Base-by-base conservation (phyloP, 2,329 filamentous ascomycete genomes). In the Fusarium lateritium region DNA sequence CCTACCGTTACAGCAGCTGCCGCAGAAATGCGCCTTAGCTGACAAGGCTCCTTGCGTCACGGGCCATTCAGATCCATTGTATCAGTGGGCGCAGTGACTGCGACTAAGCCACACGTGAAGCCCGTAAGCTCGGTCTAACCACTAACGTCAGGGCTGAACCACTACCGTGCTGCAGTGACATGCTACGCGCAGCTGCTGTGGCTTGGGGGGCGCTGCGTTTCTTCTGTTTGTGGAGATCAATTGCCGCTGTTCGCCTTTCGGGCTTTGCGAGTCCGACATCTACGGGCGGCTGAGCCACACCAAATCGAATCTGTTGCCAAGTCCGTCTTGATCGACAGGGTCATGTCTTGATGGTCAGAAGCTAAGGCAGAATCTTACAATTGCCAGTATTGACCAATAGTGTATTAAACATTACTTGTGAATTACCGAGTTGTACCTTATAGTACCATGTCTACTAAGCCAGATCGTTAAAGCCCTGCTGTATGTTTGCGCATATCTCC, bases 1-100 rank as follows among this genome's bases (percentile, higher is more conserved):
- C 6, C 46, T 38, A 52, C 42, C 38, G 28, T 49, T 34, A n/a
- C 34, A 54, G 47, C 15, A 7, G n/a, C 51, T 38, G 54, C 43
- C 59, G 63, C 52, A 59, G 61, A 42, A 68, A 52, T 62, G 39
- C 59, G 69, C 69, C 69, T 72, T 72, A 69, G 69, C 69, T 72
- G 67, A 59, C 58, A 64, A 62, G 53, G 53, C 69, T 43, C 52
- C 57, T 68, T 47, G 26, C 34, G 54, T 62, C 69, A 56, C 58
- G 49, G 47, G 21, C 55, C 43, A 47, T 52, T 36, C 44, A 46
- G 28, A 31, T 31, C 28, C 28, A 31, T 31, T 31, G 28, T 31
- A 31, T 31, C 28, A 31, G 46, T 26, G 36, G 69, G 69, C 67
- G 69, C 69, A 72, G 69, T 66, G 40, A 63, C 67, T 66, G 59